Base-by-base conservation (phyloP, 2,329 filamentous ascomycete genomes). In the Hawksworthiomyces lignivorus region DNA sequence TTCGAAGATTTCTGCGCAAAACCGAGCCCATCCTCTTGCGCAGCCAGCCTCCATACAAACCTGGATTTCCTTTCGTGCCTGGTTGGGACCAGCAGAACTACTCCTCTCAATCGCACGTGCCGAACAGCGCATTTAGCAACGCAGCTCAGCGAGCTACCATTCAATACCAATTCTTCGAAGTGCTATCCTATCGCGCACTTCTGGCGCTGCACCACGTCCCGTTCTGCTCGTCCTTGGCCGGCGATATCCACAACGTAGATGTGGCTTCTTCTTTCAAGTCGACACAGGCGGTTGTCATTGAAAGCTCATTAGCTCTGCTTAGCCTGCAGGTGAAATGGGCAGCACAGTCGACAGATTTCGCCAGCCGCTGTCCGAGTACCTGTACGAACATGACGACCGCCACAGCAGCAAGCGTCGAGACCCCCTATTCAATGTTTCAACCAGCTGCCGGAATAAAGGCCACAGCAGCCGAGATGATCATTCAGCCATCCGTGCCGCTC, bases 171-270 rank as follows among this genome's bases (percentile, higher is more conserved):
- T 50, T 54, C 27, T 27, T 57, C 4, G 40, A 43, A 12, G 43
- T 50, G 4, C 46, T 55, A n/a, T 38, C 50, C 2, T 40, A 54
- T 18, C 53, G 55, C 18, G 39, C 50, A 3, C 37, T 54, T 19
- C 43, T 56, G 10, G 50, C 52, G 3, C 33, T 56, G 9, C 49
- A 55, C 39, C 53, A 54, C n/a, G 32, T 43, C 5, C 36, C 43
- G 14, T 43, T 48, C 38, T 47, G 46, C 17, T 18, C 32, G 15
- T 21, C 18, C 9, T 9, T 35, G 36, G 3, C 26, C 39, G n/a
- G n/a, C n/a, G n/a, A n/a, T n/a, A n/a, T n/a, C n/a, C n/a, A n/a
- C n/a, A n/a, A n/a, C n/a, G n/a, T n/a, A n/a, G n/a, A n/a, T n/a
- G n/a, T n/a, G n/a, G n/a, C n/a, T n/a, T n/a, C n/a, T n/a, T n/a